Evolutionary conservation across 2,329 filamentous ascomycete genomes (phyloP).

Genomic region (Simplicillium aogashimaense): DNA sequence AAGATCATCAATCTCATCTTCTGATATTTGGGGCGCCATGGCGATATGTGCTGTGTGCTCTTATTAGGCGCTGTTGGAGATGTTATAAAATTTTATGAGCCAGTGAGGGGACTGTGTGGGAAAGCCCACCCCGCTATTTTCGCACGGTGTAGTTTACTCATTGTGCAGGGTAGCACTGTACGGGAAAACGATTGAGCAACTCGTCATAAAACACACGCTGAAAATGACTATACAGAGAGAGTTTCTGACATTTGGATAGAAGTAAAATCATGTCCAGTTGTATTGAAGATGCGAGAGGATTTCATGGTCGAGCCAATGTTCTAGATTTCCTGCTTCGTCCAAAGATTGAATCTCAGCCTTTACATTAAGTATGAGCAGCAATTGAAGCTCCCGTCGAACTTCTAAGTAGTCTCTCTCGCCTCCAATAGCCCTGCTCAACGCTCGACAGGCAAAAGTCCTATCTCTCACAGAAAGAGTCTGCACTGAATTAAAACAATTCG

Average conservation of each 20-base stretch:
- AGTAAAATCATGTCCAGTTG: background rate
- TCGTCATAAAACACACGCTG: too few relatives aligned
- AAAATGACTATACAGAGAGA: background rate
- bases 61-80: slow-evolving; percentile 1
- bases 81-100: slow-evolving; percentile 19
- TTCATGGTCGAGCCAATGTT: slow-evolving; percentile 37
- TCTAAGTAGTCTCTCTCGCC: slow-evolving; percentile 20
- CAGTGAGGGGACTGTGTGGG: slow-evolving; percentile 28
- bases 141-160: slow-evolving; percentile 19
- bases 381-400: slow-evolving; percentile 50
- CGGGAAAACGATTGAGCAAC: background rate
- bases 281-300: slow-evolving; percentile 14
- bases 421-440: slow-evolving; percentile 35
- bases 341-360: slow-evolving; percentile 73
- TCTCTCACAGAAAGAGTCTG: slow-evolving; percentile 41
- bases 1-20: slow-evolving; percentile 84
- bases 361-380: slow-evolving; percentile 62
- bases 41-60: slow-evolving; percentile 8
- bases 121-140: slow-evolving; percentile 20
- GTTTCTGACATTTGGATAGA: background rate
- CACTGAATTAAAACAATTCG: background rate
- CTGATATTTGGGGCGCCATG: slow-evolving; percentile 48
- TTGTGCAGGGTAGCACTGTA: slow-evolving; percentile 13
- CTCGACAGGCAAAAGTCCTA: slow-evolving; percentile 42
- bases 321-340: slow-evolving; percentile 42